Percentiles rank a stretch among this genome's conserved stretches.
Conservation (phyloP, 2,329 filamentous ascomycete species). For the Fusarium sp. region DNA sequence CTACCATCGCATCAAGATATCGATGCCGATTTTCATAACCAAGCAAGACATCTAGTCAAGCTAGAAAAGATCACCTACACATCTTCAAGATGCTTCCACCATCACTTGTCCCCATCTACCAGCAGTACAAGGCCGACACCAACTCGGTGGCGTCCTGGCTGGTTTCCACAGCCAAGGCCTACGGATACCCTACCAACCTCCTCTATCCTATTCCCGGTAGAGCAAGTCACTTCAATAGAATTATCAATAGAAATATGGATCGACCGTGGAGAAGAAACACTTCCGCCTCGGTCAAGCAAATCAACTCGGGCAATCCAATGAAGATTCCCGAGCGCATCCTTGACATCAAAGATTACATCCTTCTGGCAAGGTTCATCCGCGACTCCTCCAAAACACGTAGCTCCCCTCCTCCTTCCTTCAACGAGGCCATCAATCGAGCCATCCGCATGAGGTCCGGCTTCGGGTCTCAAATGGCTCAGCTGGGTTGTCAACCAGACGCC, state of each 20-base stretch:
- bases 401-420: conserved; percentile 51
- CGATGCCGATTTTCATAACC: no score
- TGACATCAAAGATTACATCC: conserved; percentile 56
- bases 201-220: conserved; percentile 10
- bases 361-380: conserved; percentile 57
- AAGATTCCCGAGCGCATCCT: conserved; percentile 51
- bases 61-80: no score
- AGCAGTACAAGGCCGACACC: conserved; percentile 60
- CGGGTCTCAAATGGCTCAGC: no score
- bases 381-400: conserved; percentile 17
- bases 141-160: conserved; percentile 60
- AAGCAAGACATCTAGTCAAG: no score
- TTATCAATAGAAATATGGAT: no score
- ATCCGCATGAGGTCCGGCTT: conserved; percentile 52
- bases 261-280: no score
- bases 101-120: conserved; percentile 51
- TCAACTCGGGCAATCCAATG: not conserved
- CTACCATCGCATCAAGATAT: no score
- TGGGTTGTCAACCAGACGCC: no score
- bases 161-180: conserved; percentile 56
- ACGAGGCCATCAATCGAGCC: conserved; percentile 53
- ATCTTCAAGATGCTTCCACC: conserved; percentile 36
- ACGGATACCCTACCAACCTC: conserved; percentile 50
- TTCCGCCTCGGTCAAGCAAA: no score
- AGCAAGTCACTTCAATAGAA: no score